phyloP scores from a whole-genome alignment of 169 alveolate species.

The Theileria parva region DNA sequence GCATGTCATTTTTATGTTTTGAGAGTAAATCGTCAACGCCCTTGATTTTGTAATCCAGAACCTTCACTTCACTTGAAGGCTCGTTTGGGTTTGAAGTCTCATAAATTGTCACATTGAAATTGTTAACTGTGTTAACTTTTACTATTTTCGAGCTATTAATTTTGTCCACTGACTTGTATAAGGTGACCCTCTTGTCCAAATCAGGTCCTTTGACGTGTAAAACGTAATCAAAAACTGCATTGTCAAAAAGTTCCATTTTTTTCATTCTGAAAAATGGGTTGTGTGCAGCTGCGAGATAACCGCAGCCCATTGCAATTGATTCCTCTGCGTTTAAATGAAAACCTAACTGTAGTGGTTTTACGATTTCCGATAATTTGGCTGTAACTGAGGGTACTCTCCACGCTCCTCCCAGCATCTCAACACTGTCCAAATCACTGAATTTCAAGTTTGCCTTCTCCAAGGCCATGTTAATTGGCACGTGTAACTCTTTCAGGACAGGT shows the following conservation, averaged over 20 bases:
- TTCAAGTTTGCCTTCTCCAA: conserved; percentile 62
- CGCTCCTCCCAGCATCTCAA: conserved; percentile 76
- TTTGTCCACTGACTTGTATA: conserved; percentile 29
- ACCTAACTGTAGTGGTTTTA: conserved; percentile 72
- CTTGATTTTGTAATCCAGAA: conserved; percentile 37
- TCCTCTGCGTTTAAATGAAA: conserved; percentile 80
- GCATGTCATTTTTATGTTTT: conserved; percentile 4
- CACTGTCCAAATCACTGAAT: conserved; percentile 71
- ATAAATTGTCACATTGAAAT: conserved; percentile 15
- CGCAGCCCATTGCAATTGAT: conserved; percentile 76
- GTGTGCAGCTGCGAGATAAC: conserved; percentile 74
- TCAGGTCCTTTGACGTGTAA: conserved; percentile 22
- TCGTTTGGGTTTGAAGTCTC: conserved; percentile 25
- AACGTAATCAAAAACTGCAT: conserved; percentile 59
- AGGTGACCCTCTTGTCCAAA: conserved; percentile 34
- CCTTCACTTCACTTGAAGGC: conserved; percentile 24
- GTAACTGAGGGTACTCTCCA: conserved; percentile 77
- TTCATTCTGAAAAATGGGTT: conserved; percentile 72
- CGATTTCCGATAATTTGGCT: conserved; percentile 60
- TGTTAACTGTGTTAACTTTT: conserved; percentile 30
- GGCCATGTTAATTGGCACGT: conserved; percentile 67
- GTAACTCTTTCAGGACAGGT: conserved; percentile 51
- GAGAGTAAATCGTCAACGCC: conserved; percentile 27
- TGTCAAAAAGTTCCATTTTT: conserved; percentile 60
- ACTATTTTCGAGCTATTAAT: conserved; percentile 26